These are phyloP conservation scores for Diaporthe caulivora DNA, from an alignment of 2,329 filamentous ascomycete species.

Conservation along the genomic window DNA sequence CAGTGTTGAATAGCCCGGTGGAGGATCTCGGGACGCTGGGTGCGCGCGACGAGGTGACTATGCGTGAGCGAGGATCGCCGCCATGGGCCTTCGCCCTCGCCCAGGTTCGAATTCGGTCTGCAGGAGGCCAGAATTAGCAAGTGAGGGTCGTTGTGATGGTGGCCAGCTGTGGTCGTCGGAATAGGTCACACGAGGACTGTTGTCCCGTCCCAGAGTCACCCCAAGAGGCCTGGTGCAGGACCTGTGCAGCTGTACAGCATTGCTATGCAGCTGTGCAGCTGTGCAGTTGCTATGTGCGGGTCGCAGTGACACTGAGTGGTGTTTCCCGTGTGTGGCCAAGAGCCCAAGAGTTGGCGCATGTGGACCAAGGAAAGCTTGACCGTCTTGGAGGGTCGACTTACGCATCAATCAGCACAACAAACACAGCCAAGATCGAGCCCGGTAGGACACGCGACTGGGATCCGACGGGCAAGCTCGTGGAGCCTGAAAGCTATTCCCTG, in stretches of 20 bases:
- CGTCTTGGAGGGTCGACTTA: slow-evolving; percentile 34
- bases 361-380: slow-evolving; percentile 28
- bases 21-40: slow-evolving; percentile 27
- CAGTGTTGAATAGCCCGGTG: slow-evolving; percentile 22
- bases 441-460: neutral
- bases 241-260: neutral
- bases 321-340: neutral
- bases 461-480: neutral
- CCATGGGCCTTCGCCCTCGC: slow-evolving; percentile 47
- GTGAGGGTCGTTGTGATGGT: neutral
- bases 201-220: neutral
- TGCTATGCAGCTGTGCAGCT: neutral
- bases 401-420: slow-evolving; percentile 37
- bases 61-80: slow-evolving; percentile 37
- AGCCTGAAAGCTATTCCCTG: neutral
- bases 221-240: neutral
- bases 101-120: slow-evolving; percentile 48
- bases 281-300: neutral
- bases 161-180: neutral
- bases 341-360: slow-evolving; percentile 31
- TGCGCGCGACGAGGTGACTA: slow-evolving; percentile 37
- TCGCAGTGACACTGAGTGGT: neutral
- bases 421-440: slow-evolving; percentile 28
- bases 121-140: slow-evolving; percentile 7
- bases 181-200: neutral